A percentile compares a stretch with the other conserved stretches of the same genome.
phyloP scores from a whole-genome alignment of 495 filamentous ascomycete species.

The Aspergillus heteromorphus region DNA sequence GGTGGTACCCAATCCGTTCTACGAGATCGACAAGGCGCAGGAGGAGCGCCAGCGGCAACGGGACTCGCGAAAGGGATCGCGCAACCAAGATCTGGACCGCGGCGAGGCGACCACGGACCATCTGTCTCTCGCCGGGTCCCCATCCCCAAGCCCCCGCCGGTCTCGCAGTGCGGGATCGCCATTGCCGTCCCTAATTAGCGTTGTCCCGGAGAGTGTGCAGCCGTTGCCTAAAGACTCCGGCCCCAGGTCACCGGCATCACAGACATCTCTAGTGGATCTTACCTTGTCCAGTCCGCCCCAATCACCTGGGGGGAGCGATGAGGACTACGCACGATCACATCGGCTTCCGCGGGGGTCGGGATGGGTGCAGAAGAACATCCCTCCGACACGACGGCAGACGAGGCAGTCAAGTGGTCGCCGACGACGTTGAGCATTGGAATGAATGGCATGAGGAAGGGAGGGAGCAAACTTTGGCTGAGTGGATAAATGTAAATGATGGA shows the following conservation, averaged over 20 bases:
- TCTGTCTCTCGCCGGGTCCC: slow-evolving; percentile 6
- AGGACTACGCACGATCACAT: slow-evolving; percentile 25
- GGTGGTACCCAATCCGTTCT: slow-evolving; percentile 25
- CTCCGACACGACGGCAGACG: slow-evolving; percentile 12
- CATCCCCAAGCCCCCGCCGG: not conserved
- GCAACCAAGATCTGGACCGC: slow-evolving; percentile 9
- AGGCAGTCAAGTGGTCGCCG: slow-evolving; percentile 6
- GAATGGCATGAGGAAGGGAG: not conserved
- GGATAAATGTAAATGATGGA: not conserved
- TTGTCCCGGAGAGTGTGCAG: slow-evolving; percentile 5
- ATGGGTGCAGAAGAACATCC: slow-evolving; percentile 31
- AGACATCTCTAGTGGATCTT: slow-evolving; percentile 37
- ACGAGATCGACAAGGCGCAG: slow-evolving; percentile 17
- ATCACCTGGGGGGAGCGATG: slow-evolving; percentile 24
- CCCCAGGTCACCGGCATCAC: slow-evolving; percentile 22
- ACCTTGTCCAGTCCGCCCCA: slow-evolving; percentile 35
- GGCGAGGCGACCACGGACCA: slow-evolving; percentile 6
- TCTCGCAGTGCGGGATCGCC: slow-evolving; percentile 4
- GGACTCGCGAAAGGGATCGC: not conserved
- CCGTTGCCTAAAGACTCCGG: not conserved
- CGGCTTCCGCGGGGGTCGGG: slow-evolving; percentile 29
- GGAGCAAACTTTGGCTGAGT: not conserved
- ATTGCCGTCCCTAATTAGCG: slow-evolving; percentile 6
- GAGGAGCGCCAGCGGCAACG: slow-evolving; percentile 13
- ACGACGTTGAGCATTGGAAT: not conserved